Evolutionary conservation across 345 rosid genomes (phyloP).

Genomic region (Passiflora organensis): DNA sequence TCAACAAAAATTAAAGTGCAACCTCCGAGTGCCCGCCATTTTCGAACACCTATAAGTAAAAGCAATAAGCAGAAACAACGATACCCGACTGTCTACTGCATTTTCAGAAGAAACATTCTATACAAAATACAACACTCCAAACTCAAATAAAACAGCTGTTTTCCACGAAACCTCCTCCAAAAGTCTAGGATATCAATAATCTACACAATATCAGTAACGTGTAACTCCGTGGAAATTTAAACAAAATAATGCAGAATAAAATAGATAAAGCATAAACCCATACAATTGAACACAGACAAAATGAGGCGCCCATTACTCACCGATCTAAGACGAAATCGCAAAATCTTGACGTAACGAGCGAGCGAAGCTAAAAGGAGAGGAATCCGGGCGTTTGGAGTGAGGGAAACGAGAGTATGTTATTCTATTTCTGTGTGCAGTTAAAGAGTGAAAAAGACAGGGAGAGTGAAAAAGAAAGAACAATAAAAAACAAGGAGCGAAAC

Average conservation of each 20-base stretch:
- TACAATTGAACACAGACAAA: neutral
- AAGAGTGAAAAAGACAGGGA: neutral
- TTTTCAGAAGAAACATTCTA: no score
- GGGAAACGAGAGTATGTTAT: neutral
- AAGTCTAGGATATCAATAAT: no score
- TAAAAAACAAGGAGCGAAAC: neutral
- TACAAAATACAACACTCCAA: no score
- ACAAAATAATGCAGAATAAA: neutral
- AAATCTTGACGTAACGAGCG: slow-evolving; percentile 8
- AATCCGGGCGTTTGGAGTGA: neutral
- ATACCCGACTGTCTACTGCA: no score
- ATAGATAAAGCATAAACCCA: neutral
- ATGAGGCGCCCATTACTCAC: slow-evolving; percentile 13
- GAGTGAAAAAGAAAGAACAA: neutral
- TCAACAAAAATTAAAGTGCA: no score
- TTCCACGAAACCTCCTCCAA: no score
- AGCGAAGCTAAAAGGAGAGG: neutral
- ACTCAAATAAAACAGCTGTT: no score
- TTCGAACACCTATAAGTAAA: neutral
- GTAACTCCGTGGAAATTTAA: no score
- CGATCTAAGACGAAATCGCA: slow-evolving; percentile 27
- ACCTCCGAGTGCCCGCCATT: neutral
- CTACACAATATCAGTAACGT: no score
- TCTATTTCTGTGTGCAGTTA: no score
- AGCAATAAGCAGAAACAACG: no score